Evolutionary conservation across 257 asterid genomes (phyloP), one percentile per base, ranked within the genome.

Genomic region (Datura wrightii): DNA sequence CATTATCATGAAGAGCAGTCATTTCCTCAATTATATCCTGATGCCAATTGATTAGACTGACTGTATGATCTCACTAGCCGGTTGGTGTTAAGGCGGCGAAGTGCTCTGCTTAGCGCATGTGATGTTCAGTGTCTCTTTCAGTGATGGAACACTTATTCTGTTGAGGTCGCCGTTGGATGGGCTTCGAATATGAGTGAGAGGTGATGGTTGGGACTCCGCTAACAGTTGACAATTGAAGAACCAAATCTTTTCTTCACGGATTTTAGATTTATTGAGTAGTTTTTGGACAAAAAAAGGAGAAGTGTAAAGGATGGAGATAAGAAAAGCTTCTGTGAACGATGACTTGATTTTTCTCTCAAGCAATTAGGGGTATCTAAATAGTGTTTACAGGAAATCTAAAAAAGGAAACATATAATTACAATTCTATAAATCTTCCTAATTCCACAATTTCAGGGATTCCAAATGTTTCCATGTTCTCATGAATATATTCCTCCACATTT

Each of bases 281-380:
- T 36, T 34, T 34, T 65, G 72, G 58, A 65, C 44, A 11, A 16
- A 6, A 16, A 63, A 63, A 10, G 42, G 71, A 31, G 71, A 63
- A 65, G 72, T 65, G 19, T 65, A 34, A 46, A 65, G 46, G 72
- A 65, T 65, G 16, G 16, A 65, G 72, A 34, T 65, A 5, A 34
- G 44, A 65, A 36, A 10, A 34, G 19, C 46, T 65, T 36, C 19
- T 65, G 72, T 11, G 46, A 34, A 16, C 2, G 46, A 65, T 65
- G 72, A 65, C 72, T 65, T 65, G 72, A 65, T 53, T 54, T 54
- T 1, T 54, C 19, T 54, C 60, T 54, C 60, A 54, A 54, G 60
- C 59, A 54, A 54, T 66, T 66, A 66, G 74, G 74, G 74, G 74
- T 66, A 37, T 66, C 74, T 66, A 66, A 66, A 66, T 66, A 66